phyloP scores from a whole-genome alignment of 768 basidiomycete genomes.

The Lactarius hengduanensis region DNA sequence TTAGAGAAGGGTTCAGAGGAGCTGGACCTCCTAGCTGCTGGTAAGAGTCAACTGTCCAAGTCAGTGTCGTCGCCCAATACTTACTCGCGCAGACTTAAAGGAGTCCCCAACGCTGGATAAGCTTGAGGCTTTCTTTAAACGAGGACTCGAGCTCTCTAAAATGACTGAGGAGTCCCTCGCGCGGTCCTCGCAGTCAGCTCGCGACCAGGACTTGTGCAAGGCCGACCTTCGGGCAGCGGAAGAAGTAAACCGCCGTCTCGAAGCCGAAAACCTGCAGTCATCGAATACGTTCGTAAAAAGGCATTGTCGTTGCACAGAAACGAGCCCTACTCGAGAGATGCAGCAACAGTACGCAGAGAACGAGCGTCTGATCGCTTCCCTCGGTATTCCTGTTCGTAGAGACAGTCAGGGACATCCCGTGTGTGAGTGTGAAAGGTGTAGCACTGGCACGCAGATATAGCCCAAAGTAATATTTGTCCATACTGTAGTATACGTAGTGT shows the following conservation, averaged over 20 bases:
- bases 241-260: neutral
- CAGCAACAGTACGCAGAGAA: constrained; percentile 5
- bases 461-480: neutral
- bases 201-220: constrained; percentile 4
- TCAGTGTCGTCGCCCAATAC: neutral
- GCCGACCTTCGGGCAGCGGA: neutral
- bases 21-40: neutral
- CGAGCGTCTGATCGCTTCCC: neutral
- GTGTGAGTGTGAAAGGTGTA: neutral
- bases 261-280: neutral
- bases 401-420: neutral
- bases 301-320: constrained; percentile 2
- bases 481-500: constrained; percentile 2
- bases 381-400: neutral
- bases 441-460: neutral
- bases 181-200: neutral
- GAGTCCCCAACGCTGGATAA: constrained; percentile 2
- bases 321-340: constrained; percentile 4
- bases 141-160: neutral
- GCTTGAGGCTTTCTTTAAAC: neutral
- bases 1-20: neutral
- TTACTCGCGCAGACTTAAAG: neutral
- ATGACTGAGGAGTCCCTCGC: neutral
- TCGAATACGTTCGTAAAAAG: neutral
- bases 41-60: neutral